Base-by-base conservation (phyloP, 257 asterid genomes). In the Dorcoceras hygrometricum region DNA sequence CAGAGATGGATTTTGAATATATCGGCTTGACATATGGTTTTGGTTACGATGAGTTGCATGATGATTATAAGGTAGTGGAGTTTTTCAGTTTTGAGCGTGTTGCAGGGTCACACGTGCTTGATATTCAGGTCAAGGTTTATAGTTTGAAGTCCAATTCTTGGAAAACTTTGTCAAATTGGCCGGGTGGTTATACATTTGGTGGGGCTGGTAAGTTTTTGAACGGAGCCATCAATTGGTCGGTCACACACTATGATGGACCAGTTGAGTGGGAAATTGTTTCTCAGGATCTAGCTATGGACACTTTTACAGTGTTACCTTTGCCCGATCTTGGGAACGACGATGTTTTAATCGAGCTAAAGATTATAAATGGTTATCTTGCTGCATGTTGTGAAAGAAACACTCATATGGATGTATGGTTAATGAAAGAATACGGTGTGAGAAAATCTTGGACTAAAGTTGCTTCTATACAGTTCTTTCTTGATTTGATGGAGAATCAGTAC, bases 21-120 rank as follows among this genome's bases (percentile, higher is more conserved):
- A 32, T 18, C 9, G 23, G 64, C 39, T 20, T 59, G 23, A n/a
- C 79, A 26, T 75, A 26, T 34, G 75, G 69, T 24, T 65, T 75
- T 22, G 72, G 66, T 36, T 70, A 58, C 51, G 72, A 75, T 31
- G 72, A 75, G 69, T 25, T 59, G 54, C 67, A 75, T 6, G 61
- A 34, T 59, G 75, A 70, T 29, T 75, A 75, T 23, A 75, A 75
- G 54, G 72, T 70, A 58, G 75, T 75, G 56, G 72, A 70, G 59
- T 46, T 51, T 65, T 62, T 24, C 8, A 29, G 61, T 24, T 32
- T 55, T 19, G 62, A 10, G n/a, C 29, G 29, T 11, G 67, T 25
- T n/a, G 48, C 68, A 7, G 26, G 68, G 24, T 14, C 20, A 19
- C 29, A 8, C 23, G 58, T 16, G 6, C 62, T 51, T 58, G 64